Conservation (phyloP, 2,329 filamentous ascomycete species). For the Exophiala xenobiotica region DNA sequence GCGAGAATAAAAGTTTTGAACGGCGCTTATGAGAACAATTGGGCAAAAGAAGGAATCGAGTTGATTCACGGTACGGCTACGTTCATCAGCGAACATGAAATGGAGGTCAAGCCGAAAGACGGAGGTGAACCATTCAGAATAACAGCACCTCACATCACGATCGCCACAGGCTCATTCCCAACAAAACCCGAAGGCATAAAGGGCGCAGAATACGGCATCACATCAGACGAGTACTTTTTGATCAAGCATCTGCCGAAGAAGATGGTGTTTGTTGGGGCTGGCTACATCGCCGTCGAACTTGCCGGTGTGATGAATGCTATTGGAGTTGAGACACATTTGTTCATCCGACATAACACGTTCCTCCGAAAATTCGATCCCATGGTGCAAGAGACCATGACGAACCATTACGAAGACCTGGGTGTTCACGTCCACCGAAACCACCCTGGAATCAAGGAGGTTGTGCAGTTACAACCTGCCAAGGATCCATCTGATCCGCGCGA, state of each 20-base stretch:
- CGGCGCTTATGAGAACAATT: conserved; percentile 51
- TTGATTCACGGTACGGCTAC: conserved; percentile 50
- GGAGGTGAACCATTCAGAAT: conserved; percentile 41
- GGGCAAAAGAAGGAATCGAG: conserved; percentile 51
- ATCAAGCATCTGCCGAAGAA: conserved; percentile 52
- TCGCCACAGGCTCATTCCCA: conserved; percentile 51
- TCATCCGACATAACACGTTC: conserved; percentile 50
- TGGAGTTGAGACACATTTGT: conserved; percentile 52
- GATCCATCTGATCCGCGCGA: conserved; percentile 47
- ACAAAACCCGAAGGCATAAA: conserved; percentile 43
- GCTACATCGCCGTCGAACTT: conserved; percentile 54
- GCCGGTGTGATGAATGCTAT: conserved; percentile 52
- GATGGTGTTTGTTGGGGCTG: conserved; percentile 51
- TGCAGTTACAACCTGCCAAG: conserved; percentile 38
- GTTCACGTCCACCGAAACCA: conserved; percentile 50
- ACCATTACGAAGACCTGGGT: conserved; percentile 50
- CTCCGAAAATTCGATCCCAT: conserved; percentile 54
- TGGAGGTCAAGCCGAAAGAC: conserved; percentile 46
- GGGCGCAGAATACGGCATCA: conserved; percentile 51
- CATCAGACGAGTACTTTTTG: conserved; percentile 53
- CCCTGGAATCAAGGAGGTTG: conserved; percentile 48
- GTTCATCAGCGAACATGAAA: conserved; percentile 46
- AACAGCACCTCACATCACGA: conserved; percentile 48
- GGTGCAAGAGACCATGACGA: conserved; percentile 53
- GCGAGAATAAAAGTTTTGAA: conserved; percentile 47